Evolutionary conservation across 805 yeast species (phyloP).

Genomic region (Ogataea paradorogensis): DNA sequence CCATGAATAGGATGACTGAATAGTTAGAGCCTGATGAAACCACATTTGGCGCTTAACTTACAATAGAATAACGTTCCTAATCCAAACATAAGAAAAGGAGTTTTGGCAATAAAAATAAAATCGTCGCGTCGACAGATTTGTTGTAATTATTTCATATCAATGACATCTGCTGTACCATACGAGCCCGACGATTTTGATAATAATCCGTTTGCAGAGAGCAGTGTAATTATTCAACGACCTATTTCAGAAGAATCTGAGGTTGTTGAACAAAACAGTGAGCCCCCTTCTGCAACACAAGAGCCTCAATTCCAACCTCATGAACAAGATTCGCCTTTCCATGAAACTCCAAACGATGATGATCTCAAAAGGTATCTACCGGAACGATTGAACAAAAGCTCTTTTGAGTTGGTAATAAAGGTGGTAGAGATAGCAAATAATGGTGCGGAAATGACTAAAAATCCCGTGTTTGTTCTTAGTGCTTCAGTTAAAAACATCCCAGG

Average conservation of each 20-base stretch:
- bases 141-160: constrained; percentile 8
- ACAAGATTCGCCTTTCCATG: constrained; percentile 23
- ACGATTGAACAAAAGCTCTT: constrained; percentile 39
- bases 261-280: background rate
- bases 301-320: background rate
- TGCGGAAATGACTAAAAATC: constrained; percentile 60
- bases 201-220: constrained; percentile 58
- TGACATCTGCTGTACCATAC: constrained; percentile 38
- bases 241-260: background rate
- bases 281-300: constrained; percentile 1
- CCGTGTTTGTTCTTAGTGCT: constrained; percentile 72
- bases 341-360: constrained; percentile 38
- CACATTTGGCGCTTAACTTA: constrained; percentile 17
- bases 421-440: constrained; percentile 69
- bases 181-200: constrained; percentile 55
- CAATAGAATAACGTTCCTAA: constrained; percentile 51
- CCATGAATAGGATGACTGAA: constrained; percentile 44
- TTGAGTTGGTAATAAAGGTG: constrained; percentile 51
- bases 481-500: constrained; percentile 59
- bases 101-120: background rate
- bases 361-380: constrained; percentile 49
- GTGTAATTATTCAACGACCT: constrained; percentile 21
- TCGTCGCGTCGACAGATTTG: constrained; percentile 8
- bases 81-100: constrained; percentile 40
- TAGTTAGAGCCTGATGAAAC: constrained; percentile 17